phyloP scores from a whole-genome alignment of 305 asterid genomes.

The Lippia alba region DNA sequence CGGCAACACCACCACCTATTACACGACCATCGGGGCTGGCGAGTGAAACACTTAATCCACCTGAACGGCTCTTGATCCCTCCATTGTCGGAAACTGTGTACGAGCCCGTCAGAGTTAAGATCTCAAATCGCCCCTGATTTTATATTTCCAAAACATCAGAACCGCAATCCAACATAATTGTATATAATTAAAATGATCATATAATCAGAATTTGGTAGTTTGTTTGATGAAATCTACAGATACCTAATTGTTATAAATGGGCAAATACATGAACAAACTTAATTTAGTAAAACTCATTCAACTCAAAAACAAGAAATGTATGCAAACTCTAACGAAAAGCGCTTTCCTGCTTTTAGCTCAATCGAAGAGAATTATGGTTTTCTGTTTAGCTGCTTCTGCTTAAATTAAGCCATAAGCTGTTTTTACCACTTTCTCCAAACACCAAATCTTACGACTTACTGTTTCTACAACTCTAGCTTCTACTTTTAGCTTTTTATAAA shows the following conservation, averaged over 20 bases:
- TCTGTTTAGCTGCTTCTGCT: too few species aligned
- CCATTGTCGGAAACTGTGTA: conserved; percentile 69
- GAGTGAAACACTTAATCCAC: conserved; percentile 85
- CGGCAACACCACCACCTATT: conserved; percentile 93
- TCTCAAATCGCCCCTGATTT: conserved; percentile 96
- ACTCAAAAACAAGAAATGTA: not conserved
- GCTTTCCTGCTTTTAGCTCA: not conserved
- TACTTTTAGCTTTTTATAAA: too few species aligned
- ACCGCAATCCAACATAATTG: too few species aligned
- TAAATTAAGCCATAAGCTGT: too few species aligned
- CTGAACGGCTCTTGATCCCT: conserved; percentile 70
- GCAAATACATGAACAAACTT: not conserved
- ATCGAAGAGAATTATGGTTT: too few species aligned
- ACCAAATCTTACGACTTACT: not conserved
- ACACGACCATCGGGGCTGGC: conserved; percentile 95
- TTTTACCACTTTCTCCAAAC: too few species aligned
- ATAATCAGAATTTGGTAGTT: too few species aligned
- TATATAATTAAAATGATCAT: not conserved
- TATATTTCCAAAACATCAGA: not conserved
- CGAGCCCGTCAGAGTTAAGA: conserved; percentile 78
- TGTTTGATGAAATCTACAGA: not conserved
- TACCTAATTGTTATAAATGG: not conserved
- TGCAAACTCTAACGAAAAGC: not conserved
- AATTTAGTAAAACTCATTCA: not conserved
- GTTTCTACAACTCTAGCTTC: too few species aligned